phyloP scores from a whole-genome alignment of 441 rosid genomes.

The Mallotus japonicus region DNA sequence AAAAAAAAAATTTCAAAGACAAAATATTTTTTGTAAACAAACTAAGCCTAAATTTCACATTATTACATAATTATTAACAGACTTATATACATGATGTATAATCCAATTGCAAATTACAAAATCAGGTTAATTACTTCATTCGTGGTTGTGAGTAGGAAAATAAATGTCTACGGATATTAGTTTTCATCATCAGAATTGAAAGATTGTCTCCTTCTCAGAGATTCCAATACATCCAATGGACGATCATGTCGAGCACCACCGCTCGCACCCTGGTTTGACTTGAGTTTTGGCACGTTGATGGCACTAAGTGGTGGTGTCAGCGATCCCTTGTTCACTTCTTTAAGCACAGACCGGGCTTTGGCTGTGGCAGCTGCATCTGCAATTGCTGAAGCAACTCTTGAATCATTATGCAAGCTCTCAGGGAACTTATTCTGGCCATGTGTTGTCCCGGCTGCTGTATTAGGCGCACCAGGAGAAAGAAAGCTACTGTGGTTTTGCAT shows the following conservation, averaged over 20 bases:
- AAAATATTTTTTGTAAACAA: too few relatives aligned
- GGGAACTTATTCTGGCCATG: constrained; percentile 20
- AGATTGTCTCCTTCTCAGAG: constrained; percentile 68
- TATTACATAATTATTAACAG: neutral
- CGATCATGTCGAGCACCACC: constrained; percentile 36
- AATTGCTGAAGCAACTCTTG: constrained; percentile 62
- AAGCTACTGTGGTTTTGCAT: constrained; percentile 34
- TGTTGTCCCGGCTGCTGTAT: constrained; percentile 15
- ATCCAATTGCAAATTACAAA: neutral
- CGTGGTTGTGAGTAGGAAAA: neutral
- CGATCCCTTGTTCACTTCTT: constrained; percentile 64
- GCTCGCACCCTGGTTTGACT: constrained; percentile 38
- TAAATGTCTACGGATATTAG: constrained; percentile 18
- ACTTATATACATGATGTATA: neutral
- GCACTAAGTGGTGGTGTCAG: constrained; percentile 69
- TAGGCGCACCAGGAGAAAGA: constrained; percentile 35
- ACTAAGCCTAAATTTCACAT: too few relatives aligned
- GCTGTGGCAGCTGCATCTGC: constrained; percentile 68
- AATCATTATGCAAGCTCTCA: constrained; percentile 26
- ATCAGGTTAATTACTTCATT: neutral
- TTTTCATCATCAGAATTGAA: constrained; percentile 70
- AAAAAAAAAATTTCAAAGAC: too few relatives aligned
- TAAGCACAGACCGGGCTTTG: constrained; percentile 64
- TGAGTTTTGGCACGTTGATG: constrained; percentile 70
- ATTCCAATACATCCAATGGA: constrained; percentile 65